These are phyloP conservation scores for Chalciporus piperatus DNA, from an alignment of 768 basidiomycete genomes.

Conservation along the genomic window DNA sequence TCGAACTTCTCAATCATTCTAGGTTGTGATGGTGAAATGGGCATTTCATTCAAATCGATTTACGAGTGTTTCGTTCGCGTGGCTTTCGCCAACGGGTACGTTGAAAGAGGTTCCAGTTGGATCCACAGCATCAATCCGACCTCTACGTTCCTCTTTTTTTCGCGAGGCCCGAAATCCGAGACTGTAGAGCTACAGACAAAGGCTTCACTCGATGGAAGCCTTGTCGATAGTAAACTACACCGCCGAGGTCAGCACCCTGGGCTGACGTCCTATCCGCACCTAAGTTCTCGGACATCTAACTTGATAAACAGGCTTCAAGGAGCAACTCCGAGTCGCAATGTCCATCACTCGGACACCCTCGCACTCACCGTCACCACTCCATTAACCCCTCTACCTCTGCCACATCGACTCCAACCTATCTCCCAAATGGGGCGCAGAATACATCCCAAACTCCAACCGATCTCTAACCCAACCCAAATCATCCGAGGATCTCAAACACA, in stretches of 20 bases:
- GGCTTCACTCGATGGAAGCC: neutral
- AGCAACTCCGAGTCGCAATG: neutral
- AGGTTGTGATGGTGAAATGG: no score
- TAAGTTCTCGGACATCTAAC: no score
- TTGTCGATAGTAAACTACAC: neutral
- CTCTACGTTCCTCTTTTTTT: neutral
- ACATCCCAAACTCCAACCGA: neutral
- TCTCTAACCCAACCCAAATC: no score
- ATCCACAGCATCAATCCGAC: constrained; percentile 4
- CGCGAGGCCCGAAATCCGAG: neutral
- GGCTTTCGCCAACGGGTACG: constrained; percentile 1
- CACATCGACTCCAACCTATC: neutral
- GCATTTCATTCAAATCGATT: no score
- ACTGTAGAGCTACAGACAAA: neutral
- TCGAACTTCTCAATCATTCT: neutral
- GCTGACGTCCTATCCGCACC: neutral
- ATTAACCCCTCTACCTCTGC: neutral
- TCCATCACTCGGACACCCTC: constrained; percentile 12
- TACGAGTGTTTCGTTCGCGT: constrained; percentile 10
- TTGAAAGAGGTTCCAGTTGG: constrained; percentile 3
- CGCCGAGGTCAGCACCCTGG: neutral
- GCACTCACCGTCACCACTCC: constrained; percentile 7
- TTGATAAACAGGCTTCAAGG: neutral
- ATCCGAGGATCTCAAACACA: neutral
- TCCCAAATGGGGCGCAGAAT: neutral